A percentile compares a stretch with the other conserved stretches of the same genome.
These are phyloP conservation scores for Teunomyces kruisii DNA, from an alignment of 805 yeast genomes.

Conservation along the genomic window DNA sequence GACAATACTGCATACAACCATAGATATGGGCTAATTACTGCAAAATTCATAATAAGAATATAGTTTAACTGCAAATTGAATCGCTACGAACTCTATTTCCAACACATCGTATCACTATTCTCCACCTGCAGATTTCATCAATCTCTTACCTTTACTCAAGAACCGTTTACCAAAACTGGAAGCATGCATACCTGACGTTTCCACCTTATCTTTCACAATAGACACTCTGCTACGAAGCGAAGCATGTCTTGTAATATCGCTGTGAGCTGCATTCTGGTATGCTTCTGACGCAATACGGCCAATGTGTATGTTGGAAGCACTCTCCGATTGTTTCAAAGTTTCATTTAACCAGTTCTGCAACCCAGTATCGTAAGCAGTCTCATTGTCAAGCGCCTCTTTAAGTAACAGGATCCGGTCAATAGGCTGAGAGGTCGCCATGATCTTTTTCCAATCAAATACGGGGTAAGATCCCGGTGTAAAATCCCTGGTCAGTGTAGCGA, in stretches of 20 bases:
- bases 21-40: no score
- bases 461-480: slow-evolving; percentile 23
- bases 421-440: slow-evolving; percentile 40
- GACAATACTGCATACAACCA: background rate
- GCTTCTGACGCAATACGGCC: slow-evolving; percentile 63
- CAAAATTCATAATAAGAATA: no score
- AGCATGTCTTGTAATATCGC: slow-evolving; percentile 48
- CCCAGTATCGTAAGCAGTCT: slow-evolving; percentile 52
- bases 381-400: slow-evolving; percentile 43
- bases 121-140: slow-evolving; percentile 29
- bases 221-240: slow-evolving; percentile 48
- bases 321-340: slow-evolving; percentile 39
- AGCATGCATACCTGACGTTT: slow-evolving; percentile 49
- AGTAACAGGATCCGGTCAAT: slow-evolving; percentile 41
- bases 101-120: background rate
- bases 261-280: slow-evolving; percentile 61
- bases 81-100: no score
- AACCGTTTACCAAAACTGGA: slow-evolving; percentile 54
- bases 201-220: slow-evolving; percentile 50
- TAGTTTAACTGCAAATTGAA: background rate
- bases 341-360: slow-evolving; percentile 56
- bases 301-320: slow-evolving; percentile 37
- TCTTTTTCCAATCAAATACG: slow-evolving; percentile 41
- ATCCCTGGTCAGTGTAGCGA: slow-evolving; percentile 3
- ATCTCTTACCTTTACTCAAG: slow-evolving; percentile 56